Evolutionary conservation across 805 yeast species (phyloP).

Genomic region (Candida broadrunensis): DNA sequence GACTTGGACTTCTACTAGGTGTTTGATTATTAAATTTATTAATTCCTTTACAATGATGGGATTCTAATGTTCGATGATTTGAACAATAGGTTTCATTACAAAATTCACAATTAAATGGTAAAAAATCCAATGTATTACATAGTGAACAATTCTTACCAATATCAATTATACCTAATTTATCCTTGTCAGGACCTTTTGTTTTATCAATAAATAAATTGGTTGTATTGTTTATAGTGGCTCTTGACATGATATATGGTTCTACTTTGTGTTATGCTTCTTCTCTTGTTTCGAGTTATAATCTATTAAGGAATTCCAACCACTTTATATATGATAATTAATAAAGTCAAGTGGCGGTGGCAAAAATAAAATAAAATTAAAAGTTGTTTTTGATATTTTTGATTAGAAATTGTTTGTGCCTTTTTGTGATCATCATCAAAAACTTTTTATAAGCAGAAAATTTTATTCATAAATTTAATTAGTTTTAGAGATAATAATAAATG

Average conservation of each 20-base stretch:
- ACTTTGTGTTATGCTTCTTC: no score
- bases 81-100: slow-evolving; percentile 47
- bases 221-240: neutral
- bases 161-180: slow-evolving; percentile 42
- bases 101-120: slow-evolving; percentile 54
- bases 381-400: no score
- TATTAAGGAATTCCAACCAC: no score
- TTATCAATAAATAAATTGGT: slow-evolving; percentile 20
- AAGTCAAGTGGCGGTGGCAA: slow-evolving; percentile 11
- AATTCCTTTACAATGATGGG: slow-evolving; percentile 29
- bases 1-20: neutral
- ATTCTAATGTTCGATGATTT: slow-evolving; percentile 41
- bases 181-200: slow-evolving; percentile 13
- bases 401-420: no score
- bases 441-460: no score
- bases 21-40: slow-evolving; percentile 3
- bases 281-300: no score
- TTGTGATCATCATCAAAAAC: no score
- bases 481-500: no score
- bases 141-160: slow-evolving; percentile 56
- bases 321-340: no score
- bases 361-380: no score
- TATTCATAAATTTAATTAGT: no score
- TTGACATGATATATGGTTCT: no score
- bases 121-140: slow-evolving; percentile 54